Base-by-base conservation (phyloP, 2,329 filamentous ascomycete species). In the Aureobasidium sp. region DNA sequence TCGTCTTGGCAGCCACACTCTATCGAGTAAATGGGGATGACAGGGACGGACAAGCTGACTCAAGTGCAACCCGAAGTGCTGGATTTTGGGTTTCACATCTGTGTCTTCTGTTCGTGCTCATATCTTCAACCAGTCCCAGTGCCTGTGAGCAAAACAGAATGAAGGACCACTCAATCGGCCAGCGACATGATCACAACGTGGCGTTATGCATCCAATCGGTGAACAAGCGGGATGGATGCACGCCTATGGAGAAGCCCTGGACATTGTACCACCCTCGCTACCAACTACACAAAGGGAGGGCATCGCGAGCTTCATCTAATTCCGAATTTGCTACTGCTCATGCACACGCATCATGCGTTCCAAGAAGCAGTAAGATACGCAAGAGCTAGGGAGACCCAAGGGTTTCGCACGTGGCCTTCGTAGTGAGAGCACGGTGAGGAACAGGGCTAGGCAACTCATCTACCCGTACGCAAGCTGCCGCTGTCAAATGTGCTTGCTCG, bases 141-240 rank as follows among this genome's bases (percentile, higher is more conserved):
- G 9, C 15, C 42, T 49, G 33, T 31, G 29, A 47, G 22, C 12
- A 27, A 29, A 44, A 33, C 11, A 33, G 7, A 22, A 33, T 22
- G 27, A 14, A 27, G 29, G 29, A 59, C 19, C 44, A 33, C 39
- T 39, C 29, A 7, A 60, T 9, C 56, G 47, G 45, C n/a, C 47
- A n/a, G n/a, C 42, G 57, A 60, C 57, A 60, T 60, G 57, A 47
- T n/a, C 37, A 60, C 57, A 60, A 52, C 57, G 57, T 52, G 57
- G 57, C 57, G 57, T 60, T 52, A 60, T 60, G 57, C 57, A 45
- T 50, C 27, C n/a, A 50, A 60, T 60, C 45, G 44, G 44, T 40
- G 57, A 60, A 50, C 45, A 50, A 60, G 57, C 44, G 40, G 19
- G 31, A 48, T 35, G 33, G 14, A 49, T 49, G 56, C 37, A 60